Base-by-base conservation (phyloP, 441 rosid species). In the Eutrema salsugineum region DNA sequence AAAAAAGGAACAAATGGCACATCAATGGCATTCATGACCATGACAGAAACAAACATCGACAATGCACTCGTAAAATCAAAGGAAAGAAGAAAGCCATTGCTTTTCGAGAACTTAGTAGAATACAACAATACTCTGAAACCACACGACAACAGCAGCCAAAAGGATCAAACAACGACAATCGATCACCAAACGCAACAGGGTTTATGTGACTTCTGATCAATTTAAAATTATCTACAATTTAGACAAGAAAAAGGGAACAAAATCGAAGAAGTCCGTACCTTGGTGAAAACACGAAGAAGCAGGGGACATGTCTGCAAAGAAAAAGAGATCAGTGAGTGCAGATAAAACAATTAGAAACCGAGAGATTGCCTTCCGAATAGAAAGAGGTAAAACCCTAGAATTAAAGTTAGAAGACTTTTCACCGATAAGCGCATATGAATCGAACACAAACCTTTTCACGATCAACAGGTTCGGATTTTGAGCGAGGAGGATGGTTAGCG, bases 251-350 rank as follows among this genome's bases (percentile, higher is more conserved):
- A 43, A 6, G 35, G 35, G 36, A 65, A 19, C 48, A 53, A 17
- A 20, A 4, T 30, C 39, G 39, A 10, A 22, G 12, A 49, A 30
- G 43, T 60, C 5, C 77, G 36, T 82, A 95, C 99, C 98, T 92
- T 88, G 17, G 97, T 95, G 82, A 95, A 95, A 69, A 95, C 99
- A 43, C 98, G 95, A 80, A 91, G 97, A 87, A 92, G 81, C 20
- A 95, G 38, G 8, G 99, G 98, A 71, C 99, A 95, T 14, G 93
- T 95, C 98, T 95, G 93, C 84, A 10, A 56, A 8, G 1, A 60
- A 71, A 11, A 38, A 28, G 44, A 16, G 60, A 44, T 49, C 56
- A 58, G 20, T 70, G 20, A 66, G 24, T 36, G 10, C 2, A 28
- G 17, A 35, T 51, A 2, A 15, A 15, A 63, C 16, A 33, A 8